Base-by-base conservation (phyloP, 805 yeast genomes). In the Myxozyma geophila region DNA sequence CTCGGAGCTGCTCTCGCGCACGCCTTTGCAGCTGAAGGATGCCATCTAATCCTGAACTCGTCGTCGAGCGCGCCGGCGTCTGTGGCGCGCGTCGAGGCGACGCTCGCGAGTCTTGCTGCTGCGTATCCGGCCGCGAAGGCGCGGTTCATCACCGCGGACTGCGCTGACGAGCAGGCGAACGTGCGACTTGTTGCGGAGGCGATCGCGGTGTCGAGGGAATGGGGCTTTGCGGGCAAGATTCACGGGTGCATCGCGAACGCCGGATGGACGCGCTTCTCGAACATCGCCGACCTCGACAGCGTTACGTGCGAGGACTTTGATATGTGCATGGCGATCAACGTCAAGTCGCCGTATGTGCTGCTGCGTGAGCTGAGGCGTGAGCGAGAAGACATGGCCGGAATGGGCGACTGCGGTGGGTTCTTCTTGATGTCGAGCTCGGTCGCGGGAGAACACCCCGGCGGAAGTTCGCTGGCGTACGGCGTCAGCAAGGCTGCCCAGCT, bases 211-310 rank as follows among this genome's bases (percentile, higher is more conserved):
- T 36, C 66, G 17, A 28, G 23, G 35, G 21, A 37, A n/a, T 59
- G 64, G 28, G 66, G 67, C 21, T 70, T 75, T 35, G 76, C 75
- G 9, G 62, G 71, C 15, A 37, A 51, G 7, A 67, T 80, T 17
- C 79, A 78, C 60, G 79, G 80, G 36, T 78, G 77, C 23, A 69
- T 77, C 13, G 76, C 79, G 13, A 77, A 77, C 63, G 79, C 77
- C 7, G 79, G 79, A 2, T 77, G 78, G 78, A 77, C 80, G 12
- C 71, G 75, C 56, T 67, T 74, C 46, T 68, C 75, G 15, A 74
- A 77, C 13, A 71, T 71, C 60, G 69, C 70, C 15, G 76, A 76
- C 56, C 64, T 77, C 46, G 77, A 75, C 56, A 70, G 67, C 5
- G 66, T 74, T 12, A 76, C 74, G 49, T 77, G 75, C 23, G 75